Evolutionary conservation across 768 basidiomycete species (phyloP).

Genomic region (Tulasnella sp.): DNA sequence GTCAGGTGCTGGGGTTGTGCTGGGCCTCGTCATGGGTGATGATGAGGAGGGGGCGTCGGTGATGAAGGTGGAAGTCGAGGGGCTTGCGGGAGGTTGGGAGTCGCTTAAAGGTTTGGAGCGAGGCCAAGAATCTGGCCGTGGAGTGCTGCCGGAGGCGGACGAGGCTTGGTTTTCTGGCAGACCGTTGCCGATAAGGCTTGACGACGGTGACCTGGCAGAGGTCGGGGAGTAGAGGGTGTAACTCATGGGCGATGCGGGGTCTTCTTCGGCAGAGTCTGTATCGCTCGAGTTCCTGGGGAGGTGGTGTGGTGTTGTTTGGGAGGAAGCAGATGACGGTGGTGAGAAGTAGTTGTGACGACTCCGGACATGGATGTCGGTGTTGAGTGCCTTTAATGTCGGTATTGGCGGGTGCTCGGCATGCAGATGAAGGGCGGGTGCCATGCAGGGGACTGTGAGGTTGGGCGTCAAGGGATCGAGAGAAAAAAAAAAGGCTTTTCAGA

Average conservation of each 20-base stretch:
- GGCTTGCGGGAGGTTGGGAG: not conserved
- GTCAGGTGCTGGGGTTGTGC: not conserved
- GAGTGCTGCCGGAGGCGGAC: not conserved
- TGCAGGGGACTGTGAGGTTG: not conserved
- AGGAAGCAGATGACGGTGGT: not conserved
- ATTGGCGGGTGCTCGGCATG: not conserved
- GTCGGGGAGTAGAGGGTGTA: not conserved
- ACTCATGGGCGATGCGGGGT: not conserved
- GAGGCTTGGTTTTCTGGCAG: constrained; percentile 8
- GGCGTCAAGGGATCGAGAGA: constrained; percentile 11
- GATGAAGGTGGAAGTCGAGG: not conserved
- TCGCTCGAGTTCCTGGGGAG: not conserved
- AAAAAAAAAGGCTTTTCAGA: not conserved
- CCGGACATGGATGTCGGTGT: not conserved
- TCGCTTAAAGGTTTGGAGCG: not conserved
- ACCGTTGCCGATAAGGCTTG: not conserved
- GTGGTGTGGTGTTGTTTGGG: not conserved
- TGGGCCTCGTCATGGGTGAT: not conserved
- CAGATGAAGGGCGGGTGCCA: not conserved
- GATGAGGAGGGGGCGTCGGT: not conserved
- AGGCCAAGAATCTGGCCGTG: not conserved
- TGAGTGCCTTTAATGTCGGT: not conserved
- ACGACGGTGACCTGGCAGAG: not conserved
- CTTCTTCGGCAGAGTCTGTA: not conserved
- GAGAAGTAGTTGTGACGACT: not conserved